Evolutionary conservation across 108 stramenopile species (phyloP).

Genomic region (Cyclotella sp.): DNA sequence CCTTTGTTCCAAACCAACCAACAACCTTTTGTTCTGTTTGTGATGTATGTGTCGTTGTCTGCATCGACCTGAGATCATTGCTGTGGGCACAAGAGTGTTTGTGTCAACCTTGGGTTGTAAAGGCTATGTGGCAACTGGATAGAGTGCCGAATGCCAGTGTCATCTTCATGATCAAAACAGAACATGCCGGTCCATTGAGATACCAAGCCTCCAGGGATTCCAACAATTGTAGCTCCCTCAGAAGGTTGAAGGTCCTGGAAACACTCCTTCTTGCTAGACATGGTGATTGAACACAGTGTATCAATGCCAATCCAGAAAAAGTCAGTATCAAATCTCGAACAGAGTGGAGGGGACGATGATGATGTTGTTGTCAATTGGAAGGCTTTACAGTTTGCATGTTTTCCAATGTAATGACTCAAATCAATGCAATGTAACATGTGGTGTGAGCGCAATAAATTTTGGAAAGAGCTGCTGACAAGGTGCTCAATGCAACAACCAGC

Average conservation of each 20-base stretch:
- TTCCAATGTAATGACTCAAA: too few species aligned
- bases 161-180: slow-evolving; percentile 17
- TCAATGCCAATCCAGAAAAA: slow-evolving; percentile 42
- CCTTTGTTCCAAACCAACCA: slow-evolving; percentile 3
- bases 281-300: slow-evolving; percentile 21
- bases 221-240: neutral
- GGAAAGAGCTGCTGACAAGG: slow-evolving; percentile 8
- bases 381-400: too few species aligned
- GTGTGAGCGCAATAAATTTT: neutral
- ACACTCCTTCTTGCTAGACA: neutral
- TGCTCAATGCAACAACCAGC: slow-evolving; percentile 29
- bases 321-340: slow-evolving; percentile 23
- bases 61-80: neutral
- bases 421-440: too few species aligned
- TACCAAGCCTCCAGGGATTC: neutral
- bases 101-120: neutral
- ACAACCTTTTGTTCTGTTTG: neutral
- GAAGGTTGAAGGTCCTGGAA: slow-evolving; percentile 7
- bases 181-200: slow-evolving; percentile 9
- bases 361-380: neutral
- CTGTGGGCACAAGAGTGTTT: slow-evolving; percentile 1
- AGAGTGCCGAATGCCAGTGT: neutral
- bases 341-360: neutral
- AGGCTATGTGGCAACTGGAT: slow-evolving; percentile 13
- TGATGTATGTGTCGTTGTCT: neutral